Percentiles rank a stretch among this genome's conserved stretches.
Conservation (phyloP, 1,139 yeast genomes). For the Pneumocystis wakefieldiae region DNA sequence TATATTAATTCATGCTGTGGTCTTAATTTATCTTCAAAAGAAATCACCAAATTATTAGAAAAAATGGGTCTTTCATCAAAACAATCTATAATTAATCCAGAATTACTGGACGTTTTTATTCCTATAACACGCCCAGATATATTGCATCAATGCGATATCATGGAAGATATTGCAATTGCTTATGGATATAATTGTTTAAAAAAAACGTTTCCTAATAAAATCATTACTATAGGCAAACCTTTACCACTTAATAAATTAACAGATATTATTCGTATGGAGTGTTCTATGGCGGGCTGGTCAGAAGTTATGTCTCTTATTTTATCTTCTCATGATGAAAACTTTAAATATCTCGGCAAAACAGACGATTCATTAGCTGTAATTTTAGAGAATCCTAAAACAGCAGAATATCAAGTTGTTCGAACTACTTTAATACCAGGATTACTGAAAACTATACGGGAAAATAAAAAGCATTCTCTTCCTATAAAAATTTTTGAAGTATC, state of each 20-base stretch:
- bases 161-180: slow-evolving; percentile 97
- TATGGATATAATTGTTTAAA: slow-evolving; percentile 88
- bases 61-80: slow-evolving; percentile 70
- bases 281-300: slow-evolving; percentile 89
- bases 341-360: slow-evolving; percentile 56
- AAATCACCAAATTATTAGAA: slow-evolving; percentile 50
- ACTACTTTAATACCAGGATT: slow-evolving; percentile 89
- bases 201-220: slow-evolving; percentile 58
- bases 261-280: slow-evolving; percentile 78
- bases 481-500: slow-evolving; percentile 90
- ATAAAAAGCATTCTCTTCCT: slow-evolving; percentile 89
- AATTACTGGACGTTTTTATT: slow-evolving; percentile 51
- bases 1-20: slow-evolving; percentile 92
- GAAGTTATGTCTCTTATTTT: slow-evolving; percentile 92
- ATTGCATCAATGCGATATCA: slow-evolving; percentile 92
- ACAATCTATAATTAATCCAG: slow-evolving; percentile 35
- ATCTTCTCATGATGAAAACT: slow-evolving; percentile 94
- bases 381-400: slow-evolving; percentile 89
- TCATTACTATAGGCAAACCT: slow-evolving; percentile 71
- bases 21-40: slow-evolving; percentile 49
- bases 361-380: slow-evolving; percentile 77
- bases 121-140: slow-evolving; percentile 95
- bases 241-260: slow-evolving; percentile 81
- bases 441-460: slow-evolving; percentile 87
- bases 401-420: slow-evolving; percentile 94